Evolutionary conservation across 2,329 filamentous ascomycete genomes (phyloP).

Genomic region (Phialocephala subalpina): DNA sequence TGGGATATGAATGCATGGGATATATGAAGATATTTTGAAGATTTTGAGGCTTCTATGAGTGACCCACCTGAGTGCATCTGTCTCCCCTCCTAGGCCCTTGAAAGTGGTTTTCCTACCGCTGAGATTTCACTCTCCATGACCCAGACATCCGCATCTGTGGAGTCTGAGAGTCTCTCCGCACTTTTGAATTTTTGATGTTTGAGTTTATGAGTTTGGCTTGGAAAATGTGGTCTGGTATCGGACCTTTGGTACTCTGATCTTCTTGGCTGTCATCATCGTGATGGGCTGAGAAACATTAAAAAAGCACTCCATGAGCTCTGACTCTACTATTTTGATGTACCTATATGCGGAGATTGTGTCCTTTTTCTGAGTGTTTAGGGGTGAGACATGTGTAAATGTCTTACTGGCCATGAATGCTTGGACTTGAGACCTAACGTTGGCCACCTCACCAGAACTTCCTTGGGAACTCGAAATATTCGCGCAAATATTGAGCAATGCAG

Average conservation of each 20-base stretch:
- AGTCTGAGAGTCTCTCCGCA: background rate
- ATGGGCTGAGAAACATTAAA: background rate
- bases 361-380: background rate
- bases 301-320: background rate
- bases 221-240: background rate
- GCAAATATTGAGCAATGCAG: too few relatives aligned
- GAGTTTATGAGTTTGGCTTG: background rate
- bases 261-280: background rate
- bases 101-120: background rate
- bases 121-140: background rate
- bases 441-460: background rate
- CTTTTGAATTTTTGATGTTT: too few relatives aligned
- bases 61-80: background rate
- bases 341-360: background rate
- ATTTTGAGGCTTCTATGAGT: background rate
- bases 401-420: background rate
- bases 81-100: background rate
- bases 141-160: slow-evolving; percentile 2
- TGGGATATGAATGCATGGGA: slow-evolving; percentile 23
- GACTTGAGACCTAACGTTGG: background rate
- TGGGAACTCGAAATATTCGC: background rate
- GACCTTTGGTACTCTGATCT: background rate
- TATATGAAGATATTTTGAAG: slow-evolving; percentile 13
- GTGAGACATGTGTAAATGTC: background rate
- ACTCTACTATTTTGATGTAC: background rate